Evolutionary conservation across 2,329 filamentous ascomycete genomes (phyloP), one percentile per base, ranked within the genome.

Genomic region (Juglanconis oblonga): DNA sequence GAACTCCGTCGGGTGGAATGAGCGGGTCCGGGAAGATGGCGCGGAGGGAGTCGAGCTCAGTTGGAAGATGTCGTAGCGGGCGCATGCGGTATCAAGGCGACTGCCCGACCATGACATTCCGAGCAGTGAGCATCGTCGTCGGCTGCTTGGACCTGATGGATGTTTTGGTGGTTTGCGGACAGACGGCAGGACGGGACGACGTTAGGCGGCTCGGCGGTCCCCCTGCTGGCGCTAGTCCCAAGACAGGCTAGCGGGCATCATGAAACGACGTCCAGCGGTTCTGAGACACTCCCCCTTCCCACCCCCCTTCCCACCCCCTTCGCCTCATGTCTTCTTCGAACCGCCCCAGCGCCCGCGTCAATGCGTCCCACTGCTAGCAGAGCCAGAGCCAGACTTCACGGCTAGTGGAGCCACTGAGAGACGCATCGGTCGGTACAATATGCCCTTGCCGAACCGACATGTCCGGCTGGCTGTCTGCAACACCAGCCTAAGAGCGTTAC

Each of bases 221-320:
- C 36, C 51, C 38, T n/a, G 47, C 33, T 38, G 10, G 36, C 55
- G 36, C 55, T 57, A 57, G 9, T 44, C 55, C 55, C 49, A 57
- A 38, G 47, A 35, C 47, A 45, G 55, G 35, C 51, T 51, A 44
- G 55, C 4, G 48, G 3, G 33, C 35, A 48, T 57, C 29, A 47
- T 57, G 55, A 57, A 57, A 57, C 55, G 35, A 31, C 38, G 38
- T 40, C n/a, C 38, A 14, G 45, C 47, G 55, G 13, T 52, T 35
- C 55, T 57, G 55, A 57, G 55, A 57, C 55, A 57, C 48, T 57
- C 42, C 24, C 14, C 10, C n/a, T 14, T 49, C 29, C 47, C 55
- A 55, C 53, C 13, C 44, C 11, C 17, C 40, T 55, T 45, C 44
- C 32, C n/a, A n/a, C 38, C 11, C 14, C 38, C 38, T 42, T 42